Evolutionary conservation across 805 yeast genomes (phyloP).

Genomic region (Pichia kluyveri): DNA sequence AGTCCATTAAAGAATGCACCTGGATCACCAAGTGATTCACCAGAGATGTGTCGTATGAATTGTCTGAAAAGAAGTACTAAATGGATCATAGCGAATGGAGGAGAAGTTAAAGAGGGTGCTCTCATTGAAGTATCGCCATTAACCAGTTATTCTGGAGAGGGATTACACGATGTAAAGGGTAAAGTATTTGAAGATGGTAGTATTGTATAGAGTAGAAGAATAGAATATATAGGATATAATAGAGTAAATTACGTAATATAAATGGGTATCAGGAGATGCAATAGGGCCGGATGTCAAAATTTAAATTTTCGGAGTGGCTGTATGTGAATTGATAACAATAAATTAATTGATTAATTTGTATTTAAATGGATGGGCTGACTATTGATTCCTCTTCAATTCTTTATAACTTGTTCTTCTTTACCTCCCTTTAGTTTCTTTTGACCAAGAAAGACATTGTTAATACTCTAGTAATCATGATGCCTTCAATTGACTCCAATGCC

Average conservation of each 20-base stretch:
- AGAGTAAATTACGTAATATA: too few relatives aligned
- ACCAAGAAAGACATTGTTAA: too few relatives aligned
- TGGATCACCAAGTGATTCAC: slow-evolving; percentile 75
- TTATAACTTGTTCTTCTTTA: background rate
- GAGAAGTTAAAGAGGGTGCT: slow-evolving; percentile 34
- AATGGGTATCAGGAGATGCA: too few relatives aligned
- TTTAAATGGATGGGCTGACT: too few relatives aligned
- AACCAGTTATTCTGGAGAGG: slow-evolving; percentile 71
- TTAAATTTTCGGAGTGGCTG: too few relatives aligned
- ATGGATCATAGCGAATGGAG: slow-evolving; percentile 75
- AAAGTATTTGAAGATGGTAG: background rate
- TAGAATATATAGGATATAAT: too few relatives aligned
- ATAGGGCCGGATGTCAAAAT: too few relatives aligned
- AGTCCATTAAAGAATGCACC: slow-evolving; percentile 90
- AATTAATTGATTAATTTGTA: too few relatives aligned
- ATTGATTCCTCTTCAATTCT: too few relatives aligned
- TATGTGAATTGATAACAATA: too few relatives aligned
- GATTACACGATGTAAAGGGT: slow-evolving; percentile 26
- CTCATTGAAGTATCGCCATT: slow-evolving; percentile 71
- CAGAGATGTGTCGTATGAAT: slow-evolving; percentile 67
- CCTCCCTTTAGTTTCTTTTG: background rate
- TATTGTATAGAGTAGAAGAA: background rate
- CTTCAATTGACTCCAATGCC: slow-evolving; percentile 1
- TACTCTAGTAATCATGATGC: background rate
- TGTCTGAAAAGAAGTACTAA: slow-evolving; percentile 57